These are phyloP conservation scores for Adansonia digitata DNA, from an alignment of 345 rosid genomes.

Conservation along the genomic window DNA sequence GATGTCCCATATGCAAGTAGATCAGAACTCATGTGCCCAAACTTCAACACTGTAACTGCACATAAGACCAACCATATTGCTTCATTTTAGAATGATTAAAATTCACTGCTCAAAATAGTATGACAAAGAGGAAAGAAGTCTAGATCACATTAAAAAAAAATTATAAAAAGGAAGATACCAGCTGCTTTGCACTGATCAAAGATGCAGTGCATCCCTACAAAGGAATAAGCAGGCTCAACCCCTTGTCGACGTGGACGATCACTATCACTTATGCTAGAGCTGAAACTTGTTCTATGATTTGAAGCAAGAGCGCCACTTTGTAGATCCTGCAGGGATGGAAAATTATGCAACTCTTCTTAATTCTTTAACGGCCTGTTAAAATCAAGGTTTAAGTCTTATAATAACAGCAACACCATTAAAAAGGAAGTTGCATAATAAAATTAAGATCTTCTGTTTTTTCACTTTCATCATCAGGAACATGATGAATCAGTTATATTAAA, in stretches of 20 bases:
- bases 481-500: not conserved
- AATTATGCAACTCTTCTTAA: not conserved
- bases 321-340: constrained; percentile 51
- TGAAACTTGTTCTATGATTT: constrained; percentile 72
- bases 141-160: not conserved
- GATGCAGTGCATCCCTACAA: constrained; percentile 96
- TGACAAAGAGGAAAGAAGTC: not conserved
- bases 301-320: constrained; percentile 54
- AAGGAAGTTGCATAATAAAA: not conserved
- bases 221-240: constrained; percentile 81
- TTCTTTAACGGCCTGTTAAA: not conserved
- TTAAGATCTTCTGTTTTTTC: not conserved
- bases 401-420: not conserved
- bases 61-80: constrained; percentile 18
- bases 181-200: constrained; percentile 89
- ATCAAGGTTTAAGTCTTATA: constrained; percentile 3
- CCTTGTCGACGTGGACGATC: constrained; percentile 53
- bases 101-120: constrained; percentile 1
- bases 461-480: not conserved
- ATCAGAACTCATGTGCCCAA: constrained; percentile 94
- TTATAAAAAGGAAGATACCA: constrained; percentile 36
- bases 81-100: constrained; percentile 8
- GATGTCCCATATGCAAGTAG: constrained; percentile 92
- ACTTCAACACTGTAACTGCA: constrained; percentile 91
- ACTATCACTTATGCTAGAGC: constrained; percentile 65